Conservation (phyloP, 352 stramenopile genomes). For the Phytophthora pisi region DNA sequence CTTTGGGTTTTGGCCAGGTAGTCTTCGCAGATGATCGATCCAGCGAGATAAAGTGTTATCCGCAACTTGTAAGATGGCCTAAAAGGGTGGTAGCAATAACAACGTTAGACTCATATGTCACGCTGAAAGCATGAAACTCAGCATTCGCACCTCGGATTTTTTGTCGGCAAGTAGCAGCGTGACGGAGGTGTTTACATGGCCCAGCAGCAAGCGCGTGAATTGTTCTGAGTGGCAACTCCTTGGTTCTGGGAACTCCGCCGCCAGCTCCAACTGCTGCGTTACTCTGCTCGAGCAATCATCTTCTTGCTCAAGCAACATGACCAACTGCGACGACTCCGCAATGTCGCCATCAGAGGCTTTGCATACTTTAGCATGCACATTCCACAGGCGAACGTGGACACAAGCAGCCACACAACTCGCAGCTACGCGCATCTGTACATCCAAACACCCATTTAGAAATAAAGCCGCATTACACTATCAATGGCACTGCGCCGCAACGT, state of each 20-base stretch:
- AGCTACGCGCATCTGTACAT: conserved; percentile 27
- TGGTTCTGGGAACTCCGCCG: conserved; percentile 52
- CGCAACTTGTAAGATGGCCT: conserved; percentile 35
- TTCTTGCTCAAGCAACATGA: conserved; percentile 8
- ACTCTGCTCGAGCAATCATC: background rate
- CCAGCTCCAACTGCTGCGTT: conserved; percentile 12
- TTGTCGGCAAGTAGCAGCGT: conserved; percentile 39
- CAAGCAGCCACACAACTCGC: conserved; percentile 50
- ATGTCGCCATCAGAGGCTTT: conserved; percentile 4
- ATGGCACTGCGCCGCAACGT: background rate
- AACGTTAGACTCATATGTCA: background rate
- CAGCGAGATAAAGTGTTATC: conserved; percentile 43
- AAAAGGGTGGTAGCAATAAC: background rate
- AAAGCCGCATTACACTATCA: background rate
- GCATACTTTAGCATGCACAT: conserved; percentile 35
- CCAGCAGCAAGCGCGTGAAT: conserved; percentile 57
- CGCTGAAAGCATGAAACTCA: background rate
- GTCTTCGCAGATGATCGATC: conserved; percentile 56
- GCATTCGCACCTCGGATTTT: conserved; percentile 38
- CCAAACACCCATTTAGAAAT: conserved; percentile 2
- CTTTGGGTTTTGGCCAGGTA: conserved; percentile 54
- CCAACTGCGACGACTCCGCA: conserved; percentile 13
- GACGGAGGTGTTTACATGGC: conserved; percentile 46
- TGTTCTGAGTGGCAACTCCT: conserved; percentile 43
- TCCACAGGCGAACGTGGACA: conserved; percentile 63